phyloP scores from a whole-genome alignment of 2,329 filamentous ascomycete species.

The Orbilia oligospora region DNA sequence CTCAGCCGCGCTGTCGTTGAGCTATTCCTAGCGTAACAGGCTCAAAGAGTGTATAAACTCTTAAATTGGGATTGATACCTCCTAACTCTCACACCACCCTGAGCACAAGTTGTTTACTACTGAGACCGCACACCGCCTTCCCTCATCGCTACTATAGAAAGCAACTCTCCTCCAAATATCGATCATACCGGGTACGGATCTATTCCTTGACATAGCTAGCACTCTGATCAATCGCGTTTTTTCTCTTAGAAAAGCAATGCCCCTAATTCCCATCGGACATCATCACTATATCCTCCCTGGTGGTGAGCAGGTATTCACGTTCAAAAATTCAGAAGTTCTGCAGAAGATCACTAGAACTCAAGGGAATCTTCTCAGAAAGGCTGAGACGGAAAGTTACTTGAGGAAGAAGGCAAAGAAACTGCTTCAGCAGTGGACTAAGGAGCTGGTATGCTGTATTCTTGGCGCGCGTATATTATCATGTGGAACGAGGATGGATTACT shows the following conservation, averaged over 20 bases:
- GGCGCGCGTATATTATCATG: background rate
- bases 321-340: conserved; percentile 4
- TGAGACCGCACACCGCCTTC: no score
- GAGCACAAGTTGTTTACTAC: no score
- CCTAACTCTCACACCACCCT: no score
- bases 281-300: conserved; percentile 3
- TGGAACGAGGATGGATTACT: background rate
- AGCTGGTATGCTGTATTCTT: conserved; percentile 21
- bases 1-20: no score
- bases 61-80: no score
- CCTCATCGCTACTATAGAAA: background rate
- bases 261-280: background rate
- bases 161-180: background rate
- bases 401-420: background rate
- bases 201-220: background rate
- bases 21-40: no score
- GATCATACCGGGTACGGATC: background rate
- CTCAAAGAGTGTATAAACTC: no score
- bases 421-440: background rate
- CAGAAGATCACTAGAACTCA: conserved; percentile 4
- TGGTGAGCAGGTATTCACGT: conserved; percentile 15
- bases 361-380: conserved; percentile 1
- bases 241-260: background rate
- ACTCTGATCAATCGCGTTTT: background rate
- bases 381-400: conserved; percentile 16